Evolutionary conservation across 163 green algal species (phyloP), one percentile per base, ranked within the genome.

Genomic region (Scenedesmus sp.): DNA sequence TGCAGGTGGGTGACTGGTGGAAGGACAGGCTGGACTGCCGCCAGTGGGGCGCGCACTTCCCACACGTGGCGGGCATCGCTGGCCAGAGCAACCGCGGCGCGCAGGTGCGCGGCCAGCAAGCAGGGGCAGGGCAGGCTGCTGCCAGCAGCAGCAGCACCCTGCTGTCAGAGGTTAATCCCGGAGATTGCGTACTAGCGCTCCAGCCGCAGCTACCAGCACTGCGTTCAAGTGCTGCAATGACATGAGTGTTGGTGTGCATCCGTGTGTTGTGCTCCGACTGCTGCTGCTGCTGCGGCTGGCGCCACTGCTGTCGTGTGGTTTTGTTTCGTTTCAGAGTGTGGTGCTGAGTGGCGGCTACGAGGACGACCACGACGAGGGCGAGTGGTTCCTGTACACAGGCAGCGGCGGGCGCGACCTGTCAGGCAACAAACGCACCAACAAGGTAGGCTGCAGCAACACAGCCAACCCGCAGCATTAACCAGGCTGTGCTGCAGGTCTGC

Each of bases 321-420:
- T n/a, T n/a, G n/a, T n/a, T n/a, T 22, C 3, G 22, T n/a, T 3
- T 3, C 92, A 94, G 88, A 91, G 86, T 40, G 89, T 94, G 37
- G 92, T 94, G 92, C 88, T 94, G 80, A 92, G 85, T 33, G 96
- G 96, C 26, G 96, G 97, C 44, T 99, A 99, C 89, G 96, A 98
- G 93, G 98, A 99, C 92, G 98, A 99, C 83, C 86, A 93, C 20
- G 98, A 99, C 89, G 95, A 99, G 90, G 98, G 98, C 0, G 97
- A 99, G 92, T 99, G 96, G 95, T 99, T 99, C 93, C 93, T 99
- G 37, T 99, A 99, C 96, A 99, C 98, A 16, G 98, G 98, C 88
- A 97, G 94, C 68, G 98, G 98, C 68, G 98, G 98, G 13, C 93
- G 98, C 33, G 98, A 99, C 94, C 96, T 99, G 15, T 97, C 91